phyloP scores from a whole-genome alignment of 108 stramenopile genomes.

The Skeletonema marinoi region DNA sequence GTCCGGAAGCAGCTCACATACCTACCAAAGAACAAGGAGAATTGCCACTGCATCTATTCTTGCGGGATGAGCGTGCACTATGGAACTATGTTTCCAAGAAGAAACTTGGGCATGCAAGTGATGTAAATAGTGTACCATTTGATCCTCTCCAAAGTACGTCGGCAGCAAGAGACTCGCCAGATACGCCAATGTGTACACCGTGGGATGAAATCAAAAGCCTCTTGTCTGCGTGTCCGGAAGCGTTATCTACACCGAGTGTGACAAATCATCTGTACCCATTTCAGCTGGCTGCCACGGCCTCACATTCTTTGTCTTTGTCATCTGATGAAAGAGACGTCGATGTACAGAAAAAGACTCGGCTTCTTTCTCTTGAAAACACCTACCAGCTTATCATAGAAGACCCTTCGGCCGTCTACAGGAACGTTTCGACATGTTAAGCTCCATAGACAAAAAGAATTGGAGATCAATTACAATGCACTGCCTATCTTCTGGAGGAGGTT shows the following conservation, averaged over 20 bases:
- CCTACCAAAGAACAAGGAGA: slow-evolving; percentile 19
- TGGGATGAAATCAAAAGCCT: slow-evolving; percentile 23
- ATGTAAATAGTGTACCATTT: background rate
- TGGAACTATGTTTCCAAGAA: background rate
- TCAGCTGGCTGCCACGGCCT: slow-evolving; percentile 8
- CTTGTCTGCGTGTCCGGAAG: slow-evolving; percentile 27
- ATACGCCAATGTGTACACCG: background rate
- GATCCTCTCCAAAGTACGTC: background rate
- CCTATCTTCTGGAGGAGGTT: too few relatives aligned
- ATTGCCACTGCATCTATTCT: slow-evolving; percentile 33
- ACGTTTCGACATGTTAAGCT: too few relatives aligned
- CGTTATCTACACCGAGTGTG: slow-evolving; percentile 9
- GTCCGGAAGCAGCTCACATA: slow-evolving; percentile 16
- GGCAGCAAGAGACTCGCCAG: background rate
- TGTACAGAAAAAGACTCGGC: background rate
- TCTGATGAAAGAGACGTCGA: background rate
- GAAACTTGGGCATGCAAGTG: too few relatives aligned
- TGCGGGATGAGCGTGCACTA: slow-evolving; percentile 1
- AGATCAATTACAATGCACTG: too few relatives aligned
- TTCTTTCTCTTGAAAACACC: slow-evolving; percentile 7
- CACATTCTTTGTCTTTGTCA: background rate
- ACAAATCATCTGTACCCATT: background rate
- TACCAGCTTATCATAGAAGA: slow-evolving; percentile 5
- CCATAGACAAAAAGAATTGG: too few relatives aligned
- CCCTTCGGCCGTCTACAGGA: background rate